These are phyloP conservation scores for Chaetomium strumarium DNA, from an alignment of 2,329 filamentous ascomycete genomes.

Conservation along the genomic window DNA sequence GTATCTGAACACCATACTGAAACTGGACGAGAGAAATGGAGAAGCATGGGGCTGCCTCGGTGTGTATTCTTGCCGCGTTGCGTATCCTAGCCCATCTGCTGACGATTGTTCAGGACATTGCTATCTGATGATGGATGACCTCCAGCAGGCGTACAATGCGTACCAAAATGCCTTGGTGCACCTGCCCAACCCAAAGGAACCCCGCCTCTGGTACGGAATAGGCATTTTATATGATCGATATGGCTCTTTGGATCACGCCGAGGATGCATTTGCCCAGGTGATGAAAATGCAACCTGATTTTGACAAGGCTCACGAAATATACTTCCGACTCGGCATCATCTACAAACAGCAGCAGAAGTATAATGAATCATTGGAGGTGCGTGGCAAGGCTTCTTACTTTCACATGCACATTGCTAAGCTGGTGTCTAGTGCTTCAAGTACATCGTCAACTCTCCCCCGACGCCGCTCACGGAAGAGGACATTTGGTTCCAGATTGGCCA, in stretches of 20 bases:
- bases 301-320: constrained; percentile 98
- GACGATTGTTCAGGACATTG: constrained; percentile 66
- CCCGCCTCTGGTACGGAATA: constrained; percentile 97
- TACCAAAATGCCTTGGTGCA: constrained; percentile 96
- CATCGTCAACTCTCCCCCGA: constrained; percentile 87
- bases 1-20: constrained; percentile 83
- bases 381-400: constrained; percentile 22
- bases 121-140: constrained; percentile 96
- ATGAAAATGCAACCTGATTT: constrained; percentile 98
- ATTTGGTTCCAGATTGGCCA: constrained; percentile 99
- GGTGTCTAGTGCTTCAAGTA: constrained; percentile 90
- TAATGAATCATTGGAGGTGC: constrained; percentile 80
- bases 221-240: constrained; percentile 96
- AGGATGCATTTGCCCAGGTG: constrained; percentile 96
- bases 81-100: neutral
- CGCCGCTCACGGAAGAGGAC: constrained; percentile 90
- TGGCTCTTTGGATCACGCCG: constrained; percentile 91
- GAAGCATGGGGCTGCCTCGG: constrained; percentile 95
- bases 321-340: constrained; percentile 97
- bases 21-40: constrained; percentile 81
- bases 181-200: constrained; percentile 91
- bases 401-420: constrained; percentile 12
- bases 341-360: constrained; percentile 99
- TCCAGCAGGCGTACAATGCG: constrained; percentile 93
- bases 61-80: constrained; percentile 33